Base-by-base conservation (phyloP, 2,329 filamentous ascomycete species). In the Orbilia oligospora region DNA sequence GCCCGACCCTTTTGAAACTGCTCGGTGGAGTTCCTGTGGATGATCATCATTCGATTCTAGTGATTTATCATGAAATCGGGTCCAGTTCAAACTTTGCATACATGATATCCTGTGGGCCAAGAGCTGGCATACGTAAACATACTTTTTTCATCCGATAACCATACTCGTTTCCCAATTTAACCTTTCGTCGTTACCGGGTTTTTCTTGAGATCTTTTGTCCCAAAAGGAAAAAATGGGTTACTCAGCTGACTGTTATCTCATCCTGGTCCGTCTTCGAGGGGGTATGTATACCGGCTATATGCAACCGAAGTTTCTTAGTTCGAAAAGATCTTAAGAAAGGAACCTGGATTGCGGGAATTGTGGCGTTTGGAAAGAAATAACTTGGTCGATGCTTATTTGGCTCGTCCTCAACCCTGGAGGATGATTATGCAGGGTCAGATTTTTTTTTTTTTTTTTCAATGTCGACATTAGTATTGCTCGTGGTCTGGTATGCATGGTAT, bases 121-220 rank as follows among this genome's bases (percentile, higher is more conserved):
- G n/a, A n/a, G n/a, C n/a, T n/a, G n/a, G 9, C 33, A 36, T 12
- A 22, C 46, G 6, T n/a, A 49, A 10, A 12, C 18, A 30, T 22
- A 5, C 24, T 14, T 51, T 51, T 51, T 51, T 27, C 48, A 51
- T 51, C 48, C 48, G 48, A 51, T 58, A 33, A 58, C 2, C 30
- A 18, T 18, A 18, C 14, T 10, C 24, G 10, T 36, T 20, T 20
- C 5, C 8, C 4, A 36, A 22, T 46, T 46, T 9, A 8, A 3
- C n/a, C n/a, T 6, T 44, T 44, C 5, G n/a, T 44, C 30, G 51
- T 58, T 58, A 61, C 56, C 56, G 10, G 56, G 56, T 61, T 61
- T 61, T 61, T 27, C 27, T 30, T 30, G 44, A 12, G 27, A 27
- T 36, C n/a, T 18, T 5, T 36, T n/a, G n/a, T n/a, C n/a, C 33